Conservation (phyloP, 176 grass and related monocot genomes). For the Raddia distichophylla region DNA sequence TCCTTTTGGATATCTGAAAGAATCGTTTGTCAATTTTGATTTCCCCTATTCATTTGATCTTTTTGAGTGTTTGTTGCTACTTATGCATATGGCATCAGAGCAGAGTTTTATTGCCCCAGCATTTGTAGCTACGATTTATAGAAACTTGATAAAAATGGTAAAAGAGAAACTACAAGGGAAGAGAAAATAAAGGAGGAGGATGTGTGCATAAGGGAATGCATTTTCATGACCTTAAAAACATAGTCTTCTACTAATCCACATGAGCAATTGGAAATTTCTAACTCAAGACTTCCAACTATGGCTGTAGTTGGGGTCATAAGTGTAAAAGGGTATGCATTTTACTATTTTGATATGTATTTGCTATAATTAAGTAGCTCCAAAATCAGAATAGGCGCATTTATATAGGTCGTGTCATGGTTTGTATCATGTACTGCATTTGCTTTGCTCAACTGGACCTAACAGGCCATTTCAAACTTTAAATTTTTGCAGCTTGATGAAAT, state of each 20-base stretch:
- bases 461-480: slow-evolving; percentile 20
- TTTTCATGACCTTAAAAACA: neutral
- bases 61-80: slow-evolving; percentile 9
- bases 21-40: neutral
- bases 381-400: neutral
- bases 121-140: neutral
- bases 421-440: neutral
- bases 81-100: neutral
- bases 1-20: slow-evolving; percentile 13
- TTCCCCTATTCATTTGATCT: neutral
- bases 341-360: neutral
- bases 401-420: neutral
- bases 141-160: neutral
- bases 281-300: neutral
- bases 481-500: slow-evolving; percentile 58
- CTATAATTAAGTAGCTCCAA: neutral
- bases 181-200: neutral
- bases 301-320: neutral
- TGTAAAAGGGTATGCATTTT: slow-evolving; percentile 6
- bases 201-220: neutral
- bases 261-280: neutral
- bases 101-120: slow-evolving; percentile 22
- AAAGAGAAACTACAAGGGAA: neutral
- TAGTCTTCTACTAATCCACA: neutral
- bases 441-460: slow-evolving; percentile 27